phyloP scores from a whole-genome alignment of 2,329 filamentous ascomycete genomes.

The Microsporum audouinii region DNA sequence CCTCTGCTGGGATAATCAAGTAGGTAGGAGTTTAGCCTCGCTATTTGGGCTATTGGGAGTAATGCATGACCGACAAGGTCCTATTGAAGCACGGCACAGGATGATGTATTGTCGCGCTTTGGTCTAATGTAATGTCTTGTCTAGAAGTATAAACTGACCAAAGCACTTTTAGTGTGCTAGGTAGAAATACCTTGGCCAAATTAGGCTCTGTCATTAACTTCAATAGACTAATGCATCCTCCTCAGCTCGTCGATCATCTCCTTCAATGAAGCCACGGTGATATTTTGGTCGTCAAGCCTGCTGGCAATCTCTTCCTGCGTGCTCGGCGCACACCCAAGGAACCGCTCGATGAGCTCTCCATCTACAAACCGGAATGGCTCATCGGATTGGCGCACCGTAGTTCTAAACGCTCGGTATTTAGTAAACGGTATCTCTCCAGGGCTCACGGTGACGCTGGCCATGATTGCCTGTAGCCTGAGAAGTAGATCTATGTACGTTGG shows the following conservation, averaged over 20 bases:
- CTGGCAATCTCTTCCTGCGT: conserved; percentile 44
- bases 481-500: conserved; percentile 64
- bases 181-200: too few species aligned
- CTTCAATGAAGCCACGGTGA: conserved; percentile 49
- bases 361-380: conserved; percentile 83
- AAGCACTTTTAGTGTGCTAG: too few species aligned
- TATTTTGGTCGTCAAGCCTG: conserved; percentile 41
- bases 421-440: conserved; percentile 67
- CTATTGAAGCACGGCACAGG: too few species aligned
- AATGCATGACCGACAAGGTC: too few species aligned
- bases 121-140: too few species aligned
- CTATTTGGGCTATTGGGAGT: too few species aligned
- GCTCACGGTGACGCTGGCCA: conserved; percentile 55
- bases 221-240: conserved; percentile 34
- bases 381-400: conserved; percentile 55
- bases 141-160: too few species aligned
- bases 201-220: too few species aligned
- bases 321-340: conserved; percentile 58
- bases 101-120: too few species aligned
- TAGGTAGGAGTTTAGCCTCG: too few species aligned
- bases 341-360: conserved; percentile 78
- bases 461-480: conserved; percentile 63
- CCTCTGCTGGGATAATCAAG: too few species aligned
- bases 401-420: conserved; percentile 71
- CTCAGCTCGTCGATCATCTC: conserved; percentile 49